Conservation (phyloP, 768 basidiomycete genomes). For the Brasilioporus rufonigricans region DNA sequence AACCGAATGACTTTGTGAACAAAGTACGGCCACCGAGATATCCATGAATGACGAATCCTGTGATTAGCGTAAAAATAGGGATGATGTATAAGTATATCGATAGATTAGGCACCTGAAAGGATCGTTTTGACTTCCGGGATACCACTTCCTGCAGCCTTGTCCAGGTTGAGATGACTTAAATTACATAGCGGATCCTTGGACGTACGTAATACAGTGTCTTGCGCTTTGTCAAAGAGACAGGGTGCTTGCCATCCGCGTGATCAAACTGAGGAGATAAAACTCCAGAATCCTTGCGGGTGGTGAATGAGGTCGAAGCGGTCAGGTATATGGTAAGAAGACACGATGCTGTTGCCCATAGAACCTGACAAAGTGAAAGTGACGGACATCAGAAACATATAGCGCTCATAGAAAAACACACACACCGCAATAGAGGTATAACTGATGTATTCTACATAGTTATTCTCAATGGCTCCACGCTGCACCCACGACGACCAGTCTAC, state of each 20-base stretch:
- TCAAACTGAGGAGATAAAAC: constrained; percentile 52
- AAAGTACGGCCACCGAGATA: constrained; percentile 90
- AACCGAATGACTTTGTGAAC: constrained; percentile 85
- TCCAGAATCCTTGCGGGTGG: constrained; percentile 87
- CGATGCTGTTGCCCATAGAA: constrained; percentile 69
- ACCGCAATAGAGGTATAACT: constrained; percentile 80
- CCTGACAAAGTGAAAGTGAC: constrained; percentile 37
- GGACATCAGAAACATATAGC: neutral
- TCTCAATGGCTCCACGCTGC: constrained; percentile 10
- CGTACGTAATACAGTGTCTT: constrained; percentile 83
- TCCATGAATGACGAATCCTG: constrained; percentile 95
- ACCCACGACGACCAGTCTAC: constrained; percentile 59
- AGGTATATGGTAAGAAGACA: constrained; percentile 81
- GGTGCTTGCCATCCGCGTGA: constrained; percentile 25
- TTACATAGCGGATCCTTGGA: constrained; percentile 9
- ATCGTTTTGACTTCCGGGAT: constrained; percentile 98
- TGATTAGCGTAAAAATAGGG: neutral
- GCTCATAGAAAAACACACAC: constrained; percentile 30
- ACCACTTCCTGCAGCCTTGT: constrained; percentile 88
- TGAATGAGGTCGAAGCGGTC: constrained; percentile 85
- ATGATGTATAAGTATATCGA: constrained; percentile 6
- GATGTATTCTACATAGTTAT: constrained; percentile 59
- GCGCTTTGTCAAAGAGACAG: constrained; percentile 43
- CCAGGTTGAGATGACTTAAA: constrained; percentile 13
- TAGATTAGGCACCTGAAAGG: constrained; percentile 56